These are phyloP conservation scores for Dactylellina sp. DNA, from an alignment of 2,329 filamentous ascomycete species.

Conservation along the genomic window DNA sequence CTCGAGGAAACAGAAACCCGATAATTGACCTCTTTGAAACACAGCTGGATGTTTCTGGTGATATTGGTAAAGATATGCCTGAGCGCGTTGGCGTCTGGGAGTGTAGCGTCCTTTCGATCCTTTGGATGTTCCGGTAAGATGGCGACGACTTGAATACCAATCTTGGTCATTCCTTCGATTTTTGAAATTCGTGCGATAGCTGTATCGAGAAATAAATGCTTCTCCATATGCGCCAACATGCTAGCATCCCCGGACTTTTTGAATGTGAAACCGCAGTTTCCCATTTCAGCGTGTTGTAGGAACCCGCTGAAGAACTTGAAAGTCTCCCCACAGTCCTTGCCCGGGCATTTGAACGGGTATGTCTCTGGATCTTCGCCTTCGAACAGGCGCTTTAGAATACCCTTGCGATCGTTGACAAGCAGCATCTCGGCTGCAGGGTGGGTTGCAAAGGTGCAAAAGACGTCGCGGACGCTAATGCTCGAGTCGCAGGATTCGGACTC, in stretches of 20 bases:
- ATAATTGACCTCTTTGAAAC: conserved; percentile 30
- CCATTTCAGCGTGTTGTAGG: conserved; percentile 24
- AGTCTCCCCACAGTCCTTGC: conserved; percentile 19
- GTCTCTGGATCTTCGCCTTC: conserved; percentile 13
- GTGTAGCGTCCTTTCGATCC: background rate
- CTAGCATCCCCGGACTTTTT: conserved; percentile 21
- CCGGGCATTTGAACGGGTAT: conserved; percentile 31
- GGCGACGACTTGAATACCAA: conserved; percentile 28
- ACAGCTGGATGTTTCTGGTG: conserved; percentile 8
- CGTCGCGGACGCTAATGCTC: conserved; percentile 18
- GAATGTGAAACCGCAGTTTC: conserved; percentile 24
- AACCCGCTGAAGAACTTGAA: conserved; percentile 44
- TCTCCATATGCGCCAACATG: conserved; percentile 42
- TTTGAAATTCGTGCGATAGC: conserved; percentile 21
- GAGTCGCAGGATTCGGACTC: conserved; percentile 41
- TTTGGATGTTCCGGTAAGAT: conserved; percentile 25
- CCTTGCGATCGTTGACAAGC: conserved; percentile 34
- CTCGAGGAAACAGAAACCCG: conserved; percentile 4
- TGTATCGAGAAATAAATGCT: conserved; percentile 31
- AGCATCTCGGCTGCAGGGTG: conserved; percentile 32
- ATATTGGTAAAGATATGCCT: conserved; percentile 23
- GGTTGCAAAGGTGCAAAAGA: conserved; percentile 36
- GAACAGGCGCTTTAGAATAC: conserved; percentile 29
- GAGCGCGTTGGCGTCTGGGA: conserved; percentile 14
- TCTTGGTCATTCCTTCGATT: conserved; percentile 13